A percentile compares a stretch with the other conserved stretches of the same genome.
phyloP scores from a whole-genome alignment of 73 alveolate genomes.

The Blepharisma japonicum region DNA sequence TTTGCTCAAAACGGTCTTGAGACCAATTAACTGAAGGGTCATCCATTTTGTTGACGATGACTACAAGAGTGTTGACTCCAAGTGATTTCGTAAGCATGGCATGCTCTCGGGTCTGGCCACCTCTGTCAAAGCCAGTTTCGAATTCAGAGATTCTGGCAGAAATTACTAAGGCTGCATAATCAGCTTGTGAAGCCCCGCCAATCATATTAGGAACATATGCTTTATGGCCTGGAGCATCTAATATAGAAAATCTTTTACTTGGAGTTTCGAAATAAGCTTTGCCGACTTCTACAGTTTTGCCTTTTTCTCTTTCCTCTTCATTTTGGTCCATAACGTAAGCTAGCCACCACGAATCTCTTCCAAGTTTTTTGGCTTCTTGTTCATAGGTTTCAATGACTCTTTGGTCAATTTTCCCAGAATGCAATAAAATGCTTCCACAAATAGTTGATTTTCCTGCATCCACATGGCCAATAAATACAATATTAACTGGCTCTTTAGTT shows the following conservation, averaged over 20 bases:
- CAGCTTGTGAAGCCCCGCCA: conserved; percentile 99
- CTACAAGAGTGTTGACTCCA: conserved; percentile 91
- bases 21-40: conserved; percentile 78
- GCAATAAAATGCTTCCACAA: conserved; percentile 85
- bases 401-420: conserved; percentile 89
- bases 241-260: conserved; percentile 76
- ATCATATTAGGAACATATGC: conserved; percentile 99
- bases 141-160: conserved; percentile 98
- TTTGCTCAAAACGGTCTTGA: conserved; percentile 78
- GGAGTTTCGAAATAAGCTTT: conserved; percentile 95
- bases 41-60: conserved; percentile 96
- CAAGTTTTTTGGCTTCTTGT: conserved; percentile 91
- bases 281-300: conserved; percentile 99
- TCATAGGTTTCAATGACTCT: conserved; percentile 92
- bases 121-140: conserved; percentile 99
- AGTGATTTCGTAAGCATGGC: conserved; percentile 94
- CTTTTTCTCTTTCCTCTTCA: conserved; percentile 96
- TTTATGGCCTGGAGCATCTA: conserved; percentile 99
- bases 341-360: conserved; percentile 94
- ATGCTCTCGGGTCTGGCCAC: conserved; percentile 99
- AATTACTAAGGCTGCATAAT: conserved; percentile 87
- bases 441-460: conserved; percentile 98
- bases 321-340: conserved; percentile 98
- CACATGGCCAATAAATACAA: conserved; percentile 98
- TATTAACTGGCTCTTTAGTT: conserved; percentile 43